Percentiles rank a stretch among this genome's conserved stretches.
These are phyloP conservation scores for Pythium dissotocum DNA, from an alignment of 352 stramenopile species.

Conservation along the genomic window DNA sequence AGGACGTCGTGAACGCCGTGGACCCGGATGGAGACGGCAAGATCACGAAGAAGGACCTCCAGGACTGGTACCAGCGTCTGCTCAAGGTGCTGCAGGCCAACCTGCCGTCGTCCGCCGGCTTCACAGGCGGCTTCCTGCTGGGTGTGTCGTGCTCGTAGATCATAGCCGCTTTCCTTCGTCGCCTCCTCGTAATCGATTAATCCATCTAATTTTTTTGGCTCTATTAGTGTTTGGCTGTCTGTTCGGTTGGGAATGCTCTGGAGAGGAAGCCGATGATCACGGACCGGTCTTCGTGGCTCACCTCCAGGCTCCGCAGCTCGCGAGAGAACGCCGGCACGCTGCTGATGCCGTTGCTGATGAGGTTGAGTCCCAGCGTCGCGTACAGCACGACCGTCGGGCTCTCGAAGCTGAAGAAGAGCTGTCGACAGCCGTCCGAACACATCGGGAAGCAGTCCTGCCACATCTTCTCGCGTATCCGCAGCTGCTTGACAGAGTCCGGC, in stretches of 20 bases:
- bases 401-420: conserved; percentile 76
- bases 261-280: conserved; percentile 80
- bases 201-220: neutral
- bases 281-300: conserved; percentile 69
- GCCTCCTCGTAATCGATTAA: neutral
- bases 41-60: conserved; percentile 79
- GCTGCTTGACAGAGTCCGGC: conserved; percentile 42
- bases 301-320: conserved; percentile 76
- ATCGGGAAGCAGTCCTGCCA: conserved; percentile 83
- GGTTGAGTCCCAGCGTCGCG: conserved; percentile 77
- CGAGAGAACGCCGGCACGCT: conserved; percentile 79
- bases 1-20: conserved; percentile 79
- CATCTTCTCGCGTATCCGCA: conserved; percentile 65
- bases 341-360: conserved; percentile 85
- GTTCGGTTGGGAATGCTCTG: conserved; percentile 65
- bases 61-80: conserved; percentile 74
- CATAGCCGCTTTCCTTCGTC: neutral
- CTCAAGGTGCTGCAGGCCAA: conserved; percentile 79
- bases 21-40: conserved; percentile 86
- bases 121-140: conserved; percentile 75
- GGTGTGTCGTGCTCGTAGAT: conserved; percentile 61
- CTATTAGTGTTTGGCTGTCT: neutral
- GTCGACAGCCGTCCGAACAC: conserved; percentile 65
- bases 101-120: conserved; percentile 79
- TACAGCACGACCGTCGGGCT: conserved; percentile 79